Conservation (phyloP, 345 rosid species). For the Microthlaspi erraticum region DNA sequence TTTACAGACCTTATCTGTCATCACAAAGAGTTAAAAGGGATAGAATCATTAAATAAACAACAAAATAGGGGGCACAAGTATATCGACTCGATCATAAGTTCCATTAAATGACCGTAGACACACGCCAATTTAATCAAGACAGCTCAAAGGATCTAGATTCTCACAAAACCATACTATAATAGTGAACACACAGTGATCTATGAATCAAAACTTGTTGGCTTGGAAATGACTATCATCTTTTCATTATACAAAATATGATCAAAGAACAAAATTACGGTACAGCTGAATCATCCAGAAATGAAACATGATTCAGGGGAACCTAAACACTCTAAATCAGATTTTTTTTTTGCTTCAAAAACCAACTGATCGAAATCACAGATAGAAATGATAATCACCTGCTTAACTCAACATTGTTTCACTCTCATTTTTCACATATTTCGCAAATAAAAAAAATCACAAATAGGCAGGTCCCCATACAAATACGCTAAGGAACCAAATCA, state of each 20-base stretch:
- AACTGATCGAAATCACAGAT: not conserved
- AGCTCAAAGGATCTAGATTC: slow-evolving; percentile 12
- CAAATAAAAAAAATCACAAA: slow-evolving; percentile 6
- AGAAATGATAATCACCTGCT: slow-evolving; percentile 2
- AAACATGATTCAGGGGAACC: not conserved
- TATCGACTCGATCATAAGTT: not conserved
- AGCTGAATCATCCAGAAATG: not conserved
- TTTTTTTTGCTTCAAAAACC: slow-evolving; percentile 5
- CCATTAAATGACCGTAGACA: not conserved
- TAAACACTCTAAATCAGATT: not conserved
- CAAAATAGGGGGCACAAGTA: not conserved
- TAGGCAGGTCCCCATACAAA: not conserved
- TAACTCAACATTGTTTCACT: not conserved
- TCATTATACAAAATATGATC: not conserved
- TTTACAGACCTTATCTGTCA: slow-evolving; percentile 71
- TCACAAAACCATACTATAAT: not conserved
- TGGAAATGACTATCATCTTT: not conserved
- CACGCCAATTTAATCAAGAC: not conserved
- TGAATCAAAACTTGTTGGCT: not conserved
- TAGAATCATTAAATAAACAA: slow-evolving; percentile 15
- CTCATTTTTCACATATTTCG: not conserved
- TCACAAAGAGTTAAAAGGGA: not conserved
- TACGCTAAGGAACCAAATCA: slow-evolving; percentile 14
- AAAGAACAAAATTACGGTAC: not conserved
- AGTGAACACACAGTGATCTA: slow-evolving; percentile 5